Evolutionary conservation across 176 grass and related monocot species (phyloP), one percentile per base, ranked within the genome.

Genomic region (Thinopyrum elongatum): DNA sequence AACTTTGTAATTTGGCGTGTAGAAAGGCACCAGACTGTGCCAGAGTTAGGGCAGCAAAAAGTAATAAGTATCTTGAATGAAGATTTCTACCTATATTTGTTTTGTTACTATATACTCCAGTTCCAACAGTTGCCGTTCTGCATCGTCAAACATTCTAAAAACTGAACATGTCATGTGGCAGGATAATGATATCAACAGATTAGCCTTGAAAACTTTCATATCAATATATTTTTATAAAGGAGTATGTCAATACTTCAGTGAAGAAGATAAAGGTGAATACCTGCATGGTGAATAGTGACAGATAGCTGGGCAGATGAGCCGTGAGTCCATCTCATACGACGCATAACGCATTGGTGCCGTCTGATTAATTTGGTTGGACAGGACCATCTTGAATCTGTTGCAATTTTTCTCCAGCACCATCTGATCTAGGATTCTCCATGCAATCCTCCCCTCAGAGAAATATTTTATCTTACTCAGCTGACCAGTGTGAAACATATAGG

Each of bases 1-100:
- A 6, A 22, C 29, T 57, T 75, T 83, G 53, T 79, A 83, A 82
- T 76, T 77, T 87, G 44, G 64, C 51, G 67, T 91, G 93, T 91
- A 95, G 91, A 88, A 90, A 80, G 88, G 93, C 89, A 86, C 70
- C 79, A 69, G 74, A 91, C 60, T 86, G 73, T 86, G 67, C 47
- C 80, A 66, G 77, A 82, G 58, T 34, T 65, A 66, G 81, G 22
- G 66, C 44, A 22, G 19, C n/a, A 87, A 72, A 78, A 49, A 58
- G 90, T 97, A 41, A 67, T 34, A 94, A 46, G 70, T 74, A 17
- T 72, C 27, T 78, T 74, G 27, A 81, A 71, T 71, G 35, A 71
- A 41, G 39, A 21, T 35, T 78, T 60, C n/a, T n/a, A 82, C 60
- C 16, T 19, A 76, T 76, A 65, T 65, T 35, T 82, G 78, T 80